Percentiles rank a stretch among this genome's conserved stretches.
phyloP scores from a whole-genome alignment of 805 yeast species.

The Priceomyces haplophilus region DNA sequence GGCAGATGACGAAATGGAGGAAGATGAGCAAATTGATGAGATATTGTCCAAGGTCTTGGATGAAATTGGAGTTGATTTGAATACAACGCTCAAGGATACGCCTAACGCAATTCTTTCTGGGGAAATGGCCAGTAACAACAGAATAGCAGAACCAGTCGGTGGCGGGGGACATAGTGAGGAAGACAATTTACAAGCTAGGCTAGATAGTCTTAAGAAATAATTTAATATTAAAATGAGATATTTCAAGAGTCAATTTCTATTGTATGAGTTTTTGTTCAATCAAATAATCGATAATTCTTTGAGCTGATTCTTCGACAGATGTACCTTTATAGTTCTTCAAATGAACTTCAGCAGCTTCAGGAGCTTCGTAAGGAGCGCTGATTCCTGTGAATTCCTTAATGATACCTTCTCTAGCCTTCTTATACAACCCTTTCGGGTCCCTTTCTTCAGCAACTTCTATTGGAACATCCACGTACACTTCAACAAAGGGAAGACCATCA shows the following conservation, averaged over 20 bases:
- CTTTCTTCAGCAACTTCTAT: conserved; percentile 92
- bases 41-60: conserved; percentile 89
- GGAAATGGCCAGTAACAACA: conserved; percentile 37
- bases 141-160: conserved; percentile 57
- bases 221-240: conserved; percentile 1
- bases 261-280: conserved; percentile 44
- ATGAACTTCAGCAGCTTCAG: conserved; percentile 79
- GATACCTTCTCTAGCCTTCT: conserved; percentile 93
- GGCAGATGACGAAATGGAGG: conserved; percentile 71
- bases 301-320: conserved; percentile 78
- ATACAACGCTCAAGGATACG: conserved; percentile 44
- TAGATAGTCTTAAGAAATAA: conserved; percentile 72
- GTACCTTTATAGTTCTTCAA: conserved; percentile 63
- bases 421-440: conserved; percentile 95
- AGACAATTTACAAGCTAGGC: conserved; percentile 85
- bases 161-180: conserved; percentile 45
- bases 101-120: conserved; percentile 35
- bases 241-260: conserved; percentile 1
- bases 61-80: conserved; percentile 90
- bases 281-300: conserved; percentile 66
- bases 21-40: conserved; percentile 87
- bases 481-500: conserved; percentile 77
- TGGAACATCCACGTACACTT: conserved; percentile 91
- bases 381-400: conserved; percentile 95
- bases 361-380: conserved; percentile 94